Base-by-base conservation (phyloP, 306 rosid species). In the Pyrus bretschneideri region DNA sequence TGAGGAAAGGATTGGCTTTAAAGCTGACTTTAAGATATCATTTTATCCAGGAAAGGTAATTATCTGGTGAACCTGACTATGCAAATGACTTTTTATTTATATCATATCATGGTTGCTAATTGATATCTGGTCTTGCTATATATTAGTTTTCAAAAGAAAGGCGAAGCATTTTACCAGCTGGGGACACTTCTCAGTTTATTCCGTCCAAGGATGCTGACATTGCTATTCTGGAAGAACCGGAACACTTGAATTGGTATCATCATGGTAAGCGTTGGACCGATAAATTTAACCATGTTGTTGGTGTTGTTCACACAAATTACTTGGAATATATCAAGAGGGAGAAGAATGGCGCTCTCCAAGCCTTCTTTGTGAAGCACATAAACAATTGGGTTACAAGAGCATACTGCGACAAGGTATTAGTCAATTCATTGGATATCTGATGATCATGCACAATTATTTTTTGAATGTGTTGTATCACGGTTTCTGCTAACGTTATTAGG, bases 191-290 rank as follows among this genome's bases (percentile, higher is more conserved):
- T 72, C 98, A 87, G 85, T 92, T 95, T 83, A 86, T 95, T 76
- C 93, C 93, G 11, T 92, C 91, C 63, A 92, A 83, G 90, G 90
- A 95, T 55, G 98, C 98, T 57, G 98, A 92, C 90, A 89, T 92
- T 87, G 98, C 98, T 44, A 92, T 96, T 75, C 84, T 92, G 57
- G 98, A 96, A 83, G 99, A 96, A 82, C 99, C 99, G 29, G 97
- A 96, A 80, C 99, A 96, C 73, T 91, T 96, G 71, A 92, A 92
- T 83, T 96, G 99, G 99, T 96, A 96, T 83, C 98, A 92, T 86
- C 99, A 96, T 57, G 99, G 99, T 35, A 92, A 33, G 79, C 92
- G 99, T 40, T 96, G 99, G 99, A 91, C 96, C 0, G 97, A 92
- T 81, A 95, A 92, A 83, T 95, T 95, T 89, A 92, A 87, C 85